phyloP scores from a whole-genome alignment of 2,329 filamentous ascomycete genomes.

The Exophiala dermatitidis region DNA sequence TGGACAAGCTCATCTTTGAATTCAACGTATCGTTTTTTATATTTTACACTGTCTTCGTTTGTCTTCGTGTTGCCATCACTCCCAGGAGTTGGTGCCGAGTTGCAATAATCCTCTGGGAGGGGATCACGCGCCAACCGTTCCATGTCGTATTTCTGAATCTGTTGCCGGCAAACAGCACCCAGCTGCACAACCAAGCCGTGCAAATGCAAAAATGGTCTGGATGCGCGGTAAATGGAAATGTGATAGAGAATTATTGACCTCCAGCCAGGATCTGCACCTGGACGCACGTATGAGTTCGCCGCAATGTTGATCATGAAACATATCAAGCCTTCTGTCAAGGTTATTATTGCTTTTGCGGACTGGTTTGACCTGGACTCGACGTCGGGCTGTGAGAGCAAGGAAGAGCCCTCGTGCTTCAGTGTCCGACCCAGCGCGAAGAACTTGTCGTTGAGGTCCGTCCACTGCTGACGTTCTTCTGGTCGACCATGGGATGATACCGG shows the following conservation, averaged over 20 bases:
- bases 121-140: constrained; percentile 38
- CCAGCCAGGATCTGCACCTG: constrained; percentile 38
- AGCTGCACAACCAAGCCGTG: constrained; percentile 41
- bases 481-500: constrained; percentile 25
- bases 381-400: constrained; percentile 18
- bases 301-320: constrained; percentile 44
- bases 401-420: constrained; percentile 40
- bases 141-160: constrained; percentile 40
- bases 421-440: constrained; percentile 39
- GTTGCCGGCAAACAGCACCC: constrained; percentile 42
- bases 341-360: constrained; percentile 14
- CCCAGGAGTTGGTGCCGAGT: constrained; percentile 37
- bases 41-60: constrained; percentile 31
- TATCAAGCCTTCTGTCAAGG: constrained; percentile 39
- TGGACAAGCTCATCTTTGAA: constrained; percentile 37
- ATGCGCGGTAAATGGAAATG: constrained; percentile 38
- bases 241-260: constrained; percentile 43
- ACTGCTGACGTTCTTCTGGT: constrained; percentile 35
- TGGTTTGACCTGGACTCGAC: constrained; percentile 31
- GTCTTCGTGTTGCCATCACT: constrained; percentile 37
- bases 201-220: constrained; percentile 35
- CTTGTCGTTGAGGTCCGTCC: constrained; percentile 39
- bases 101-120: constrained; percentile 35
- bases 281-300: constrained; percentile 37
- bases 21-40: constrained; percentile 36